These are phyloP conservation scores for Exserohilum turcica DNA, from an alignment of 2,329 filamentous ascomycete species.

Conservation along the genomic window DNA sequence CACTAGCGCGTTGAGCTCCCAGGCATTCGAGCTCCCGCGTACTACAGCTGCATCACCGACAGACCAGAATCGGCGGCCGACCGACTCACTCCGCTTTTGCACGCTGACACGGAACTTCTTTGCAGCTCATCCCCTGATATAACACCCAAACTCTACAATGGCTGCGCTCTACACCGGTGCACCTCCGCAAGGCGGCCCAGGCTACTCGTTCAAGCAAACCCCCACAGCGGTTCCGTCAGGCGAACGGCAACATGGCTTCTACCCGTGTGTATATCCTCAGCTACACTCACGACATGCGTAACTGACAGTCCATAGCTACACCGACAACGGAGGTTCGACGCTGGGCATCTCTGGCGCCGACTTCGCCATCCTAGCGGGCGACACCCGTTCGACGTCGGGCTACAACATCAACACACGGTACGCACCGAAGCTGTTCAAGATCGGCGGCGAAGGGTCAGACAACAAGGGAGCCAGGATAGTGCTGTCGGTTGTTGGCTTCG, in stretches of 20 bases:
- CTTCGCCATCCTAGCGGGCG: conserved; percentile 95
- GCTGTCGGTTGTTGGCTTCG: conserved; percentile 92
- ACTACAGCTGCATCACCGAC: conserved; percentile 34
- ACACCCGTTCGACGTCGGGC: conserved; percentile 92
- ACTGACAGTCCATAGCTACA: conserved; percentile 67
- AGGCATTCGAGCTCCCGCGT: conserved; percentile 33
- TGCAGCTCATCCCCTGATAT: not conserved
- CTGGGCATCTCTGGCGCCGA: conserved; percentile 91
- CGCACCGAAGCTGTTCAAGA: conserved; percentile 95
- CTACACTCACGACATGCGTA: conserved; percentile 2
- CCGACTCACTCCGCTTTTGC: conserved; percentile 20
- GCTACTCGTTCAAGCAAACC: conserved; percentile 65
- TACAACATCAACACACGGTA: conserved; percentile 98
- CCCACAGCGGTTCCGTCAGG: conserved; percentile 54
- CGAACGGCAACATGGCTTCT: conserved; percentile 78
- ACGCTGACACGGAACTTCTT: conserved; percentile 12
- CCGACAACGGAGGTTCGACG: conserved; percentile 96
- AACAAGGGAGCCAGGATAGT: conserved; percentile 86
- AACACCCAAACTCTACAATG: conserved; percentile 49
- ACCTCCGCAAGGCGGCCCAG: conserved; percentile 58
- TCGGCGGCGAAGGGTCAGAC: conserved; percentile 85
- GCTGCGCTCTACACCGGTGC: conserved; percentile 59
- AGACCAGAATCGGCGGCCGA: conserved; percentile 17
- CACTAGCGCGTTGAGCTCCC: conserved; percentile 16
- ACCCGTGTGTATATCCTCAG: conserved; percentile 69